Evolutionary conservation across 1,139 yeast species (phyloP).

Genomic region (Sugiyamaella grinbergsii): DNA sequence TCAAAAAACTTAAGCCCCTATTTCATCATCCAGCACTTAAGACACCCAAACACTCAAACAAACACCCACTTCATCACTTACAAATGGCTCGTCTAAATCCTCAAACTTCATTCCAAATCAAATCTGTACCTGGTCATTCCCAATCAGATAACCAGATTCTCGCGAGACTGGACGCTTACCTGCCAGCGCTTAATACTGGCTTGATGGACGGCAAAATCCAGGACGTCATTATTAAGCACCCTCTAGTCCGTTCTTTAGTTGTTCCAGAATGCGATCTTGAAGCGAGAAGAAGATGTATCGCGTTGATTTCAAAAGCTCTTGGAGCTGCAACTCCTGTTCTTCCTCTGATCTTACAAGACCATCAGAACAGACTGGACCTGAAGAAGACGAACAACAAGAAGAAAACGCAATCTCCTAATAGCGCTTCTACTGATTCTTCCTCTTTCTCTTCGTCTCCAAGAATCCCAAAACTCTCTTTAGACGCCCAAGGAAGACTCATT

Average conservation of each 20-base stretch:
- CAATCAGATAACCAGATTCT: conserved; percentile 24
- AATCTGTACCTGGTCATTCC: neutral
- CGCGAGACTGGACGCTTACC: conserved; percentile 36
- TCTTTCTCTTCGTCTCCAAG: conserved; percentile 3
- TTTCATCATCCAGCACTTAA: too few relatives aligned
- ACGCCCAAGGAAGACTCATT: conserved; percentile 32
- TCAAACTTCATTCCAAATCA: neutral
- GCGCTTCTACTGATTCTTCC: neutral
- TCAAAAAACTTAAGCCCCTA: too few relatives aligned
- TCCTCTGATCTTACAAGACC: conserved; percentile 37
- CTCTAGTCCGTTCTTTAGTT: conserved; percentile 37
- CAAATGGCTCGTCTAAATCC: neutral
- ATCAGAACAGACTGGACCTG: conserved; percentile 22
- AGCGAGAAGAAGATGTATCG: conserved; percentile 39
- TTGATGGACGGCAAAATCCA: conserved; percentile 40
- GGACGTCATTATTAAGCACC: conserved; percentile 39
- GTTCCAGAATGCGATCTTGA: conserved; percentile 42
- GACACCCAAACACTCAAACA: too few relatives aligned
- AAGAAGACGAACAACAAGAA: too few relatives aligned
- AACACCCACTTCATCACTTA: too few relatives aligned
- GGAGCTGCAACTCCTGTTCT: conserved; percentile 39
- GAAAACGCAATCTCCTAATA: neutral
- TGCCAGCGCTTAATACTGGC: conserved; percentile 39
- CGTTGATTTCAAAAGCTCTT: conserved; percentile 33
- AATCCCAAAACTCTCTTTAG: conserved; percentile 25